phyloP scores from a whole-genome alignment of 345 rosid species.

The Carallia pectinifolia region DNA sequence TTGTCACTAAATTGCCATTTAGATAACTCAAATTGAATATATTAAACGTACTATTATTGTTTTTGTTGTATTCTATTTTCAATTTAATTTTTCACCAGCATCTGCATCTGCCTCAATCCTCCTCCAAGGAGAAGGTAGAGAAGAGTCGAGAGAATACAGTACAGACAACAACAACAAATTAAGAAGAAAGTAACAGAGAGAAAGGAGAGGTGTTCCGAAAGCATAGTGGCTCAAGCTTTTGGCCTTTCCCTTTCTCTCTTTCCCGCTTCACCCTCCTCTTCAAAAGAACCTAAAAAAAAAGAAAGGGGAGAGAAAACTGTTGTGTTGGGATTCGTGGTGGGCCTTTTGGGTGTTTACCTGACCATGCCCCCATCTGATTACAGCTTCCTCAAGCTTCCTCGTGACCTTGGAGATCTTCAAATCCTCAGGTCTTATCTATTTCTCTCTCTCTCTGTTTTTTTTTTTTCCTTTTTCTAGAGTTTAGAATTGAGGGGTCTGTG shows the following conservation, averaged over 20 bases:
- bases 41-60: too few species aligned
- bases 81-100: too few species aligned
- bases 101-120: too few species aligned
- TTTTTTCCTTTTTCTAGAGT: background rate
- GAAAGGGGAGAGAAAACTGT: slow-evolving; percentile 27
- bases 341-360: slow-evolving; percentile 67
- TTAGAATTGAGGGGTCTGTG: background rate
- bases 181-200: background rate
- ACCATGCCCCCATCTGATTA: slow-evolving; percentile 94
- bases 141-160: background rate
- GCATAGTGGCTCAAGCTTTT: slow-evolving; percentile 26
- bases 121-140: too few species aligned
- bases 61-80: too few species aligned
- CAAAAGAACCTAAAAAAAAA: background rate
- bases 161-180: background rate
- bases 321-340: slow-evolving; percentile 49
- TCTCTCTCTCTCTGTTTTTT: background rate
- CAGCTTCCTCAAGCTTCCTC: slow-evolving; percentile 91
- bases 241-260: background rate
- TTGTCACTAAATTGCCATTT: too few species aligned
- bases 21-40: too few species aligned
- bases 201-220: slow-evolving; percentile 26
- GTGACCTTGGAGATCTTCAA: slow-evolving; percentile 83
- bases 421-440: slow-evolving; percentile 54
- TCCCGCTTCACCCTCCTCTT: slow-evolving; percentile 9